Evolutionary conservation across 306 rosid genomes (phyloP), one percentile per base, ranked within the genome.

Genomic region (Biancaea sappan): DNA sequence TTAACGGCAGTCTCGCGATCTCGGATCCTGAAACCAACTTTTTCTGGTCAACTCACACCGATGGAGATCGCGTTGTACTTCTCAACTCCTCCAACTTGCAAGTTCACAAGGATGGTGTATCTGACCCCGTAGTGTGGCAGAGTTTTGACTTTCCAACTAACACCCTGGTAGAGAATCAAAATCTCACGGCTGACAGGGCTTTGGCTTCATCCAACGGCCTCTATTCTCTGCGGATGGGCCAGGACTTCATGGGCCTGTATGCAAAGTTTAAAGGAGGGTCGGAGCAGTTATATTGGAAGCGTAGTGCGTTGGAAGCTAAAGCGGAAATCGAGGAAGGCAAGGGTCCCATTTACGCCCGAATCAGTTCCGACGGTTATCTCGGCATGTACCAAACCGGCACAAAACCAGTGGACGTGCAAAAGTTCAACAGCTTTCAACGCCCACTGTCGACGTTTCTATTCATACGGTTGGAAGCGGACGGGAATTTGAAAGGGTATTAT

Each of bases 381-480:
- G 97, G 84, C 8, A 85, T 91, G 95, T 94, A 94, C 83, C 98
- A 94, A 72, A 86, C 86, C 0, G 77, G 89, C 31, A 65, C 54
- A 21, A 47, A 57, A 25, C 95, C 96, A 2, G 86, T 86, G 1
- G 98, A 94, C 61, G 74, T 94, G 18, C 83, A 83, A 54, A 76
- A 90, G 4, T 91, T 94, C 74, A 79, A 72, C 66, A 91, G 74
- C 61, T 94, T 84, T 18, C 91, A 87, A 44, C 82, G 81, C 3
- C 35, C 66, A 0, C 29, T 54, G 54, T 66, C 68, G 10, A 88
- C 92, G 26, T 83, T 91, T 65, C 76, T 87, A 22, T 24, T 76
- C 19, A 13, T 94, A 59, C 85, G 90, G 38, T 31, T 91, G 16
- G 96, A 92, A 77, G 24, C 50, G 10, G 96, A 94, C 78, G 97